A percentile compares a stretch with the other conserved stretches of the same genome.
Evolutionary conservation across 1,284 basidiomycete species (phyloP).

Genomic region (Ustilago sp.): DNA sequence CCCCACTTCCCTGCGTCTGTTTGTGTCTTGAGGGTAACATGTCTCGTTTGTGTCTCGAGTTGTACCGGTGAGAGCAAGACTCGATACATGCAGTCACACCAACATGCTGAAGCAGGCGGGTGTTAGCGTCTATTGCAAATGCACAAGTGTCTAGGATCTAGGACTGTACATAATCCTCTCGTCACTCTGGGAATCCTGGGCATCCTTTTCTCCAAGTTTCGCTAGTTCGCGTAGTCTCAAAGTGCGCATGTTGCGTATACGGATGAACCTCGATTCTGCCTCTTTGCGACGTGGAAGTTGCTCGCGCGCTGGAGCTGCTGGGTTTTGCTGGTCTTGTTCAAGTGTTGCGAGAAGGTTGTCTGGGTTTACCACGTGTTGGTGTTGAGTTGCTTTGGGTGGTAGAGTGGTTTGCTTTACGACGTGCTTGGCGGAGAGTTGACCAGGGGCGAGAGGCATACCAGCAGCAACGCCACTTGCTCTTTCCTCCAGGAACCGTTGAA

Average conservation of each 20-base stretch:
- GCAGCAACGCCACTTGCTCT: slow-evolving; percentile 51
- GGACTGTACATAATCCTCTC: slow-evolving; percentile 41
- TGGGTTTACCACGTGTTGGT: background rate
- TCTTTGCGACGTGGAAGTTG: slow-evolving; percentile 21
- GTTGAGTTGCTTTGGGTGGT: background rate
- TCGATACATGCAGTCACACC: too few relatives aligned
- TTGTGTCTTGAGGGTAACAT: too few relatives aligned
- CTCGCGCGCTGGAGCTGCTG: background rate
- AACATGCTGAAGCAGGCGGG: too few relatives aligned
- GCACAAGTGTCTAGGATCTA: slow-evolving; percentile 9
- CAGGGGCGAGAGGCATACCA: slow-evolving; percentile 65
- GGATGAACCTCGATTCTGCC: slow-evolving; percentile 45
- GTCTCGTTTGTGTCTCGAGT: too few relatives aligned
- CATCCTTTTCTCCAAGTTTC: slow-evolving; percentile 52
- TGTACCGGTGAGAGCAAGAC: too few relatives aligned
- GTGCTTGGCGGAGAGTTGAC: slow-evolving; percentile 39
- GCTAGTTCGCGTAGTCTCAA: slow-evolving; percentile 55
- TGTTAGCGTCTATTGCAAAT: background rate
- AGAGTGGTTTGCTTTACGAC: background rate
- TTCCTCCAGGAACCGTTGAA: slow-evolving; percentile 60
- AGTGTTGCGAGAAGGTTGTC: slow-evolving; percentile 14
- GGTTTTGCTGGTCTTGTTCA: background rate
- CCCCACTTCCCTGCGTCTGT: background rate
- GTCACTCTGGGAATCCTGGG: slow-evolving; percentile 19
- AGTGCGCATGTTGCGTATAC: slow-evolving; percentile 44